Percentiles rank a stretch among this genome's conserved stretches.
These are phyloP conservation scores for Septoria petroselini DNA, from an alignment of 2,329 filamentous ascomycete species.

Conservation along the genomic window DNA sequence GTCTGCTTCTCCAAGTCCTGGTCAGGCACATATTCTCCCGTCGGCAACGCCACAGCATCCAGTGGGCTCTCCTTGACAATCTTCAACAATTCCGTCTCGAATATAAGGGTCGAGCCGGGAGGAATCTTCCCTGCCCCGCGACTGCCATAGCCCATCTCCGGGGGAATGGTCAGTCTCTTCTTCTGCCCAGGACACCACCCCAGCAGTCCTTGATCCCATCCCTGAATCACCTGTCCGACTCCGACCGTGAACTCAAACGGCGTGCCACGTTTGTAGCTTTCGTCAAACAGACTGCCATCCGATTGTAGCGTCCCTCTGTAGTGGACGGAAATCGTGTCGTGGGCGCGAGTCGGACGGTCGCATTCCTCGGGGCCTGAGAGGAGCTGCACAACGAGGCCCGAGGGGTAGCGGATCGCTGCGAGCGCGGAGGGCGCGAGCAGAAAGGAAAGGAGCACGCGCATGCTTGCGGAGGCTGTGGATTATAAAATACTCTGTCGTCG, in stretches of 20 bases:
- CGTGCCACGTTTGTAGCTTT: slow-evolving; percentile 69
- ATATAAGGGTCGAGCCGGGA: slow-evolving; percentile 75
- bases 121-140: slow-evolving; percentile 68
- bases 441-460: slow-evolving; percentile 23
- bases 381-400: slow-evolving; percentile 41
- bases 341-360: slow-evolving; percentile 44
- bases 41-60: slow-evolving; percentile 6
- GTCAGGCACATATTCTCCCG: slow-evolving; percentile 18
- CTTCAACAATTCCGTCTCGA: slow-evolving; percentile 84
- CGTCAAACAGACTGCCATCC: slow-evolving; percentile 78
- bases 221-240: slow-evolving; percentile 79
- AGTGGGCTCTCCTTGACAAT: slow-evolving; percentile 59
- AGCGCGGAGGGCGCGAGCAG: slow-evolving; percentile 22
- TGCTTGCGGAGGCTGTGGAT: slow-evolving; percentile 17
- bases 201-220: slow-evolving; percentile 86
- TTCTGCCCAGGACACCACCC: slow-evolving; percentile 97
- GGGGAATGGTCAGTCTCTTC: slow-evolving; percentile 82
- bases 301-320: slow-evolving; percentile 50
- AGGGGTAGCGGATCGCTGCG: slow-evolving; percentile 18
- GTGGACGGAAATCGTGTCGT: slow-evolving; percentile 49
- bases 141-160: slow-evolving; percentile 77
- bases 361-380: slow-evolving; percentile 43
- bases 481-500: slow-evolving; percentile 3
- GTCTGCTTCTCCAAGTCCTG: neutral
- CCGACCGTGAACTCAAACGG: slow-evolving; percentile 82